A percentile compares a stretch with the other conserved stretches of the same genome.
These are phyloP conservation scores for Boletus sp. DNA, from an alignment of 768 basidiomycete genomes.

Conservation along the genomic window DNA sequence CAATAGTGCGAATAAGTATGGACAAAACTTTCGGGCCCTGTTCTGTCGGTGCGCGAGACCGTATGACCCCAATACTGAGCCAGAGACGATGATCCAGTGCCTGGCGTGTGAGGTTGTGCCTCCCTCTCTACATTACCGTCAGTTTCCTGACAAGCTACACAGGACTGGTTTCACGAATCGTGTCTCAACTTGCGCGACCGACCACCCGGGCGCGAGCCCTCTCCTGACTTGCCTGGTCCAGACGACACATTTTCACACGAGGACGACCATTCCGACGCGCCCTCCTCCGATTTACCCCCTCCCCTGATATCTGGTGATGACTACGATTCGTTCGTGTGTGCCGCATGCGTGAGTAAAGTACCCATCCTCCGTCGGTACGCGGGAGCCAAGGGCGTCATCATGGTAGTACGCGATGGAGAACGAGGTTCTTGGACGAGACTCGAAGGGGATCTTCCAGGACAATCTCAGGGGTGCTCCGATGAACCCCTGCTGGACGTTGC, in stretches of 20 bases:
- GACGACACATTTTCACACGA: constrained; percentile 25
- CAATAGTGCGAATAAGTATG: constrained; percentile 67
- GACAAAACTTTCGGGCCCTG: constrained; percentile 65
- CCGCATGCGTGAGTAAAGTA: constrained; percentile 59
- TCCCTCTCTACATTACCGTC: no score
- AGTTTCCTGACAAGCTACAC: constrained; percentile 1
- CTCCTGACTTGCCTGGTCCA: constrained; percentile 22
- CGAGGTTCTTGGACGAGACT: constrained; percentile 53
- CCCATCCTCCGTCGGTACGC: constrained; percentile 58
- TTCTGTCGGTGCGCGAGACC: constrained; percentile 76
- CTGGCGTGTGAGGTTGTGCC: constrained; percentile 70
- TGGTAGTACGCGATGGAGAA: constrained; percentile 57
- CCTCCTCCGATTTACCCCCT: constrained; percentile 64
- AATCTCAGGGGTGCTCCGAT: not conserved
- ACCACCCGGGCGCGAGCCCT: constrained; percentile 48
- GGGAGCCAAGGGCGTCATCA: constrained; percentile 64
- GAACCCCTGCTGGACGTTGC: constrained; percentile 27
- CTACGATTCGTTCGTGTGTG: constrained; percentile 78
- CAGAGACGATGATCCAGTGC: constrained; percentile 89
- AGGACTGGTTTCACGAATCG: constrained; percentile 94
- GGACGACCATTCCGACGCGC: constrained; percentile 59
- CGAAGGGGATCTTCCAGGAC: constrained; percentile 27
- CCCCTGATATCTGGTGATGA: constrained; percentile 64
- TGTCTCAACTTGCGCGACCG: constrained; percentile 77
- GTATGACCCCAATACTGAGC: constrained; percentile 72